A percentile compares a stretch with the other conserved stretches of the same genome.
Conservation (phyloP, 2,329 filamentous ascomycete genomes). For the Hypoxylon sp. region DNA sequence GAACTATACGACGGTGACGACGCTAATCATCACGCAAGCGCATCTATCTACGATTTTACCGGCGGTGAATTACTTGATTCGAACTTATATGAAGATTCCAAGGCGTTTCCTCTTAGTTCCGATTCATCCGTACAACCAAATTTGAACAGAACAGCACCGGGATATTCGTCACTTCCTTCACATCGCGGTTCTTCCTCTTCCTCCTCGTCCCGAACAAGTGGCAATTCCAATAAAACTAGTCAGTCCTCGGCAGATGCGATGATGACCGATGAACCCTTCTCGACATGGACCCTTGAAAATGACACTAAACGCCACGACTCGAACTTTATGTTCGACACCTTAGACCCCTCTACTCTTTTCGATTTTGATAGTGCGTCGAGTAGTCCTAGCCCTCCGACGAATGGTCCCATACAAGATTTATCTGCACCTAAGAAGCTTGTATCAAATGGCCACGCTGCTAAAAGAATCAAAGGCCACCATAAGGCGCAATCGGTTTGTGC, state of each 20-base stretch:
- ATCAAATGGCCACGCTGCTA: constrained; percentile 46
- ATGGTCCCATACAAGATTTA: constrained; percentile 42
- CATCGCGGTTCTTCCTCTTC: constrained; percentile 55
- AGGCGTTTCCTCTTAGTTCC: constrained; percentile 36
- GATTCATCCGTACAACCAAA: constrained; percentile 31
- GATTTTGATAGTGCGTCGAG: constrained; percentile 73
- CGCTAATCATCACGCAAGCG: constrained; percentile 49
- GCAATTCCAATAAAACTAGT: constrained; percentile 49
- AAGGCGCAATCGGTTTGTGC: constrained; percentile 51
- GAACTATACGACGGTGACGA: constrained; percentile 57
- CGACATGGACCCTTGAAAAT: constrained; percentile 44
- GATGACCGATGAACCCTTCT: constrained; percentile 47
- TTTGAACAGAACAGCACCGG: constrained; percentile 26
- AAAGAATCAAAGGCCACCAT: constrained; percentile 51
- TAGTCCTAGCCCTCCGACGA: constrained; percentile 63
- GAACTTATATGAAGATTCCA: constrained; percentile 42
- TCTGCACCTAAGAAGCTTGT: constrained; percentile 29
- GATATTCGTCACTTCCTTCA: constrained; percentile 42
- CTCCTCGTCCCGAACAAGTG: constrained; percentile 51
- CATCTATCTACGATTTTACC: constrained; percentile 52
- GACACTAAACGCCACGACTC: constrained; percentile 36
- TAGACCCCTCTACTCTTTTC: constrained; percentile 60
- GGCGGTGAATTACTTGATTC: constrained; percentile 48
- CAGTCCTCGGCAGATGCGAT: constrained; percentile 51
- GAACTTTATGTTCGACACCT: constrained; percentile 46